These are phyloP conservation scores for Globisporangium okanoganense DNA, from an alignment of 352 stramenopile species.

Conservation along the genomic window DNA sequence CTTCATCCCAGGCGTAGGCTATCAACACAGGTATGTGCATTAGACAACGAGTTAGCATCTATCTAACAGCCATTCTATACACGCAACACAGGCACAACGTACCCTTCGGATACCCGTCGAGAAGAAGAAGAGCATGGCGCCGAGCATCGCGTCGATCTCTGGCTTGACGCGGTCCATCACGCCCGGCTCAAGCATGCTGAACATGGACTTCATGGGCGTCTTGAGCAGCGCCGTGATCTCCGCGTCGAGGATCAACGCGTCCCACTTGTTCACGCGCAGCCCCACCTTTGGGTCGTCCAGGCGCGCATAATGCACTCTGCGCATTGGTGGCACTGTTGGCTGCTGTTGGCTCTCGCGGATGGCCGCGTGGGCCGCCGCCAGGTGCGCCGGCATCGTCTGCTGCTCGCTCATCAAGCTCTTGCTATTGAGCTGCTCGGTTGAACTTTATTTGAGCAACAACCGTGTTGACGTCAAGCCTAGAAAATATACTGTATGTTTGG, in stretches of 20 bases:
- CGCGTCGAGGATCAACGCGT: slow-evolving; percentile 73
- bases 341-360: slow-evolving; percentile 27
- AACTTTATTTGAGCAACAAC: slow-evolving; percentile 3
- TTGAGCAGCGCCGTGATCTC: slow-evolving; percentile 80
- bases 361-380: slow-evolving; percentile 30
- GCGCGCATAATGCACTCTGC: slow-evolving; percentile 38
- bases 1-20: slow-evolving; percentile 84
- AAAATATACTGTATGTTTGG: neutral
- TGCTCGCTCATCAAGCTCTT: slow-evolving; percentile 1
- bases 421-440: slow-evolving; percentile 2
- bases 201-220: slow-evolving; percentile 71
- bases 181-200: slow-evolving; percentile 69
- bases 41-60: too few relatives aligned
- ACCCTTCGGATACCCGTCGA: slow-evolving; percentile 62
- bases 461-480: slow-evolving; percentile 4
- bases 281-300: slow-evolving; percentile 40
- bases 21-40: too few relatives aligned
- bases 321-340: neutral
- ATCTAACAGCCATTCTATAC: too few relatives aligned
- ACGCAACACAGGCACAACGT: slow-evolving; percentile 1
- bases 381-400: slow-evolving; percentile 22
- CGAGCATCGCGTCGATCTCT: slow-evolving; percentile 64
- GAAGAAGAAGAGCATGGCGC: slow-evolving; percentile 57
- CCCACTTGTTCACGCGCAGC: slow-evolving; percentile 82
- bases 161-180: slow-evolving; percentile 62